Conservation (phyloP, 148 eudicot species). For the Persicaria maculosa region DNA sequence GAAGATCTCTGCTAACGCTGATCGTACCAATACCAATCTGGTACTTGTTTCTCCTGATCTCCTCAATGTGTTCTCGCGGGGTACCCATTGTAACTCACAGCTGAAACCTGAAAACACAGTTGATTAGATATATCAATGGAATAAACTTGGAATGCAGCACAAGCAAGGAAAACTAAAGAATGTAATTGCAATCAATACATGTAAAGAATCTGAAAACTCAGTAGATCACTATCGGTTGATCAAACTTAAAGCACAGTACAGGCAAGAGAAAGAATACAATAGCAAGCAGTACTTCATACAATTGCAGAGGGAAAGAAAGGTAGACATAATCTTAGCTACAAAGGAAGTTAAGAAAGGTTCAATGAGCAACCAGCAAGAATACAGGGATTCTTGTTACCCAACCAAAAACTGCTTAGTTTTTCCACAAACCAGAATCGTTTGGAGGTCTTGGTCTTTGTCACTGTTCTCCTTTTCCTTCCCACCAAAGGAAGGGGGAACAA, state of each 20-base stretch:
- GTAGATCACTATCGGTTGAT: conserved; percentile 1
- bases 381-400: too few relatives aligned
- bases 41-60: conserved; percentile 37
- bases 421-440: background rate
- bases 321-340: background rate
- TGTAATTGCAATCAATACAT: too few relatives aligned
- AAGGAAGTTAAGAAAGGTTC: background rate
- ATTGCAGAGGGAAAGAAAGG: background rate
- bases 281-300: background rate
- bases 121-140: too few relatives aligned
- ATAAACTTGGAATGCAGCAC: too few relatives aligned
- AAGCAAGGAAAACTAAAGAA: too few relatives aligned
- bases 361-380: background rate
- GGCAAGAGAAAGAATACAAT: background rate
- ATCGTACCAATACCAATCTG: conserved; percentile 44
- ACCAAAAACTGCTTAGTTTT: background rate
- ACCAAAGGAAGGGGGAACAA: too few relatives aligned
- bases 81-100: conserved; percentile 14
- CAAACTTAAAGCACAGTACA: conserved; percentile 2
- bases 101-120: background rate
- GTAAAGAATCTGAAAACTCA: background rate
- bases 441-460: background rate
- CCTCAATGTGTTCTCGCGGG: conserved; percentile 48
- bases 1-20: conserved; percentile 29
- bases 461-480: too few relatives aligned